Conservation (phyloP, 495 filamentous ascomycete species). For the Trypethelium eluteriae region DNA sequence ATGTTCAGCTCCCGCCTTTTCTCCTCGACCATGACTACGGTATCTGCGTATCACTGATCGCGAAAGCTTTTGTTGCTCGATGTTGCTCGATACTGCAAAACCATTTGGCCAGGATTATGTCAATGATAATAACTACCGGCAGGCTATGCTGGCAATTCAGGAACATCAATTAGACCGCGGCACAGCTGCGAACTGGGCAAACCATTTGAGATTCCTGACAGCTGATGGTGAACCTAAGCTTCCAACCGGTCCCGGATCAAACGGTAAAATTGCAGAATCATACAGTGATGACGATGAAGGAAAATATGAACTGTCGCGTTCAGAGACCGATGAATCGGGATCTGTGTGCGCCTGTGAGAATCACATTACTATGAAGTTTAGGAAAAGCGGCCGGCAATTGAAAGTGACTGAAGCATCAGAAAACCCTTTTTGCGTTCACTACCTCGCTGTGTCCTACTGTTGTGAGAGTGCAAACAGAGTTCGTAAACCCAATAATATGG, state of each 20-base stretch:
- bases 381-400: neutral
- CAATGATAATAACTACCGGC: neutral
- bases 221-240: neutral
- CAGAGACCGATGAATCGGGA: neutral
- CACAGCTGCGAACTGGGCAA: neutral
- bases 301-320: neutral
- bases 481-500: neutral
- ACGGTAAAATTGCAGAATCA: neutral
- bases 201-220: slow-evolving; percentile 11
- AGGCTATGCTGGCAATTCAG: neutral
- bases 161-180: neutral
- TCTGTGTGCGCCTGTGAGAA: neutral
- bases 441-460: slow-evolving; percentile 1
- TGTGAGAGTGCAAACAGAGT: neutral
- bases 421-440: neutral
- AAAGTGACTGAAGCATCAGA: neutral
- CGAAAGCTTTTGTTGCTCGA: neutral
- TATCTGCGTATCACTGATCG: neutral
- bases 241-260: neutral
- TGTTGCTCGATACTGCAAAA: neutral
- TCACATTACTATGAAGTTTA: neutral
- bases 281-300: neutral
- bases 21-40: neutral
- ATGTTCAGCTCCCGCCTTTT: neutral
- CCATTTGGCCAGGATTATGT: neutral